phyloP scores from a whole-genome alignment of 2,329 filamentous ascomycete species.

The Fusarium subglutinans region DNA sequence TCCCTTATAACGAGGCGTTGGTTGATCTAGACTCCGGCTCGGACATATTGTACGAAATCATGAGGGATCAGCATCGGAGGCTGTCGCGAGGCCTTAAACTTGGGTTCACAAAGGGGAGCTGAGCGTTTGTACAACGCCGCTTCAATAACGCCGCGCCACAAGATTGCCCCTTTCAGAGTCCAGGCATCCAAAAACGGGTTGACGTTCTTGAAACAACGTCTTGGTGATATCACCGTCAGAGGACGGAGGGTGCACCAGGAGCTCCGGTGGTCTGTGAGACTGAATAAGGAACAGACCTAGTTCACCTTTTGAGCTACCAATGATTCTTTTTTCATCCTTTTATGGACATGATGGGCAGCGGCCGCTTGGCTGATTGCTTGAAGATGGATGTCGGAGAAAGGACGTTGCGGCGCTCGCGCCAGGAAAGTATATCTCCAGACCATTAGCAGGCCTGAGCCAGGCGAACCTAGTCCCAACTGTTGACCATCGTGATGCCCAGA shows the following conservation, averaged over 20 bases:
- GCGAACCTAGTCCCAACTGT: neutral
- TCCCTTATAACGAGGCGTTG: neutral
- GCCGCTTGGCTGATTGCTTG: neutral
- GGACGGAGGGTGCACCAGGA: neutral
- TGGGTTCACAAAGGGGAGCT: neutral
- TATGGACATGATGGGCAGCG: neutral
- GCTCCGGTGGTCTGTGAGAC: conserved; percentile 1
- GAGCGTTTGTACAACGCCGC: conserved; percentile 8
- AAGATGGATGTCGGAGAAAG: conserved; percentile 8
- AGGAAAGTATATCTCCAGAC: conserved; percentile 17
- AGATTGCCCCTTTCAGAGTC: conserved; percentile 11
- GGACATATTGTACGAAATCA: neutral
- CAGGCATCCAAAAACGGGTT: neutral
- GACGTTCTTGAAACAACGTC: neutral
- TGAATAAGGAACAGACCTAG: conserved; percentile 4
- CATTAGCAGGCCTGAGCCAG: neutral
- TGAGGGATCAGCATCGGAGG: neutral
- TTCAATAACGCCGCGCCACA: conserved; percentile 31
- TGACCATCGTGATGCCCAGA: neutral
- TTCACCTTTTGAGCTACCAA: conserved; percentile 27
- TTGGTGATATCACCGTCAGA: conserved; percentile 2
- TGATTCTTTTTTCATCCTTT: conserved; percentile 11
- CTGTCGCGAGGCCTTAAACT: neutral
- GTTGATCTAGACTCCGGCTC: neutral
- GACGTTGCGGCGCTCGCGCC: conserved; percentile 27